Percentiles rank a stretch among this genome's conserved stretches.
Conservation (phyloP, 2,329 filamentous ascomycete species). For the Colletotrichum chlorophyti region DNA sequence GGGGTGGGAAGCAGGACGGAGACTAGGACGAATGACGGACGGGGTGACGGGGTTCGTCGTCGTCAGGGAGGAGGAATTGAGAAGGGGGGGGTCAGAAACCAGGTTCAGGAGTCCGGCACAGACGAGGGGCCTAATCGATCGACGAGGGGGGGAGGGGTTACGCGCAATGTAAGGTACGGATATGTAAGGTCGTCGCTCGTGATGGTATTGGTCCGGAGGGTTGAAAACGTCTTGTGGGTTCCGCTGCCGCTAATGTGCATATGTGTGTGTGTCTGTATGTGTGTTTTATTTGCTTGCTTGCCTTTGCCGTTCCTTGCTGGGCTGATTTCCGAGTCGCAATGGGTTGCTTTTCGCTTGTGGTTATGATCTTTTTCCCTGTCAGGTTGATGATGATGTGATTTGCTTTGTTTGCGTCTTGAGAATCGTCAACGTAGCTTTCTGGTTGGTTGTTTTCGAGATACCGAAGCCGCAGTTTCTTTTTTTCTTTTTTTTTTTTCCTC, state of each 20-base stretch:
- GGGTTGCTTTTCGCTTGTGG: constrained; percentile 17
- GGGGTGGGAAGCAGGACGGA: not conserved
- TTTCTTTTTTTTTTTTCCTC: not conserved
- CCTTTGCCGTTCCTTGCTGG: not conserved
- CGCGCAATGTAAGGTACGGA: not conserved
- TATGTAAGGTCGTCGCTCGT: no score
- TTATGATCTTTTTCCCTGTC: constrained; percentile 2
- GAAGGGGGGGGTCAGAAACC: constrained; percentile 5
- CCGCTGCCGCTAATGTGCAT: not conserved
- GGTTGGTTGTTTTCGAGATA: not conserved
- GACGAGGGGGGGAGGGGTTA: constrained; percentile 1
- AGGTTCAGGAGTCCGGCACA: constrained; percentile 19
- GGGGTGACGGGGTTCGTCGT: not conserved
- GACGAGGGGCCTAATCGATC: constrained; percentile 23
- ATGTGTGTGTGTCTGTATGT: not conserved
- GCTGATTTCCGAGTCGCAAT: no score
- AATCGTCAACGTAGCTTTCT: no score
- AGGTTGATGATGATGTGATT: not conserved
- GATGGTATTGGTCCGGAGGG: constrained; percentile 19
- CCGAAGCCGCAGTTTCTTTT: not conserved
- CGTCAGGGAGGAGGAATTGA: constrained; percentile 9
- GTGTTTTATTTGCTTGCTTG: constrained; percentile 1
- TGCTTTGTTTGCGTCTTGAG: not conserved
- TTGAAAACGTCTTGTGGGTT: constrained; percentile 9
- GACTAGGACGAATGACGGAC: not conserved